These are phyloP conservation scores for Lolium rigidum DNA, from an alignment of 176 grass and related monocot species.

Conservation along the genomic window DNA sequence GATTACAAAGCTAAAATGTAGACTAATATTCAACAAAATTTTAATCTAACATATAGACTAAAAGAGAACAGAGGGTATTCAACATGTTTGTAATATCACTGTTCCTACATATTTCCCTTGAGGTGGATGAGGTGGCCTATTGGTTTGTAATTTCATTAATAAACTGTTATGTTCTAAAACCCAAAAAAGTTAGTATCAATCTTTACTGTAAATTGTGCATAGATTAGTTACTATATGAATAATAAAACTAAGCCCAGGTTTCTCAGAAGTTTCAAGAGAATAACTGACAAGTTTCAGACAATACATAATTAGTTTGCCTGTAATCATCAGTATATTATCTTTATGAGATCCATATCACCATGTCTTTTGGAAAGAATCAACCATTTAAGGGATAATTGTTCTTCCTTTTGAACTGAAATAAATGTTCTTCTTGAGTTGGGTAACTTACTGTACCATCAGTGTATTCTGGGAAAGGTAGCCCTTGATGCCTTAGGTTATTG, in stretches of 20 bases:
- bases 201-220: slow-evolving; percentile 11
- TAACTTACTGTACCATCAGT: too few species aligned
- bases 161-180: slow-evolving; percentile 18
- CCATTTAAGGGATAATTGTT: slow-evolving; percentile 23
- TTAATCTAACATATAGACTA: too few species aligned
- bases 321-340: background rate
- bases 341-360: background rate
- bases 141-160: background rate
- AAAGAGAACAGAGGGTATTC: background rate
- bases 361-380: slow-evolving; percentile 17
- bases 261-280: slow-evolving; percentile 24
- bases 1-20: too few species aligned
- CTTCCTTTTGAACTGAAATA: background rate
- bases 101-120: slow-evolving; percentile 25
- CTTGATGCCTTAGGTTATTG: too few species aligned
- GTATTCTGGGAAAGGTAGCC: background rate
- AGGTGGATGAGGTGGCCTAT: slow-evolving; percentile 15
- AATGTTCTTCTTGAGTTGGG: background rate
- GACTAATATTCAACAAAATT: too few species aligned
- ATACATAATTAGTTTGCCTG: slow-evolving; percentile 24
- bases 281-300: slow-evolving; percentile 25
- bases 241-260: background rate
- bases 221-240: slow-evolving; percentile 18
- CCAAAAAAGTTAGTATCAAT: slow-evolving; percentile 18
- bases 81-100: slow-evolving; percentile 36